Base-by-base conservation (phyloP, 1,284 basidiomycete species). In the Pyrrhoderma lamaoense region DNA sequence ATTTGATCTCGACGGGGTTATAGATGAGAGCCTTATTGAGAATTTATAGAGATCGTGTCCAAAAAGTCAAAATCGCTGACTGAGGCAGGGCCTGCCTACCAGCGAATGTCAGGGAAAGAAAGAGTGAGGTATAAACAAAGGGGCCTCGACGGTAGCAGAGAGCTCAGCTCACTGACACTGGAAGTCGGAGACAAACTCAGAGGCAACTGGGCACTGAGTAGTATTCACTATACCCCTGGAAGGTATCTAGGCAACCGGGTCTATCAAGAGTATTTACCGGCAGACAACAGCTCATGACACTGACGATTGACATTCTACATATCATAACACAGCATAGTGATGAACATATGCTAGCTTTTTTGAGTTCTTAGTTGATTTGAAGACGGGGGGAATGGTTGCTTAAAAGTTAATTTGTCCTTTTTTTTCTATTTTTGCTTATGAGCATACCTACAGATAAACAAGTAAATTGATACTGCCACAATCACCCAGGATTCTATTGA, bases 1-100 rank as follows among this genome's bases (percentile, higher is more conserved):
- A 55, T 55, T 55, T 19, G 52, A 46, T 50, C 51, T 23, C 27
- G 51, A 45, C 43, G 13, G 50, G 31, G 44, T 22, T 27, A n/a
- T 31, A 31, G 31, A 37, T 16, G 23, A 45, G 35, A 23, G 19
- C 16, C 46, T 42, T 49, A 47, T 39, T 36, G 42, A 47, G 45
- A 35, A 23, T 11, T 31, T 31, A 31, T 11, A 31, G 11, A 11
- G 27, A 31, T 9, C 42, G 37, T 44, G 45, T 37, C 16, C 38
- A 16, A 35, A 31, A 40, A 18, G 13, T 45, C 27, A 16, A 25
- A 25, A 45, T 16, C 23, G 14, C 23, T 45, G 38, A 35, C 21
- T 40, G 2, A 19, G 46, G 46, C 25, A 47, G 47, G 42, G 18
- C 47, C 52, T 45, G 52, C 47, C 42, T 53, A 44, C 40, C 46